Evolutionary conservation across 768 basidiomycete genomes (phyloP).

Genomic region (Boletus pseudopeckii): DNA sequence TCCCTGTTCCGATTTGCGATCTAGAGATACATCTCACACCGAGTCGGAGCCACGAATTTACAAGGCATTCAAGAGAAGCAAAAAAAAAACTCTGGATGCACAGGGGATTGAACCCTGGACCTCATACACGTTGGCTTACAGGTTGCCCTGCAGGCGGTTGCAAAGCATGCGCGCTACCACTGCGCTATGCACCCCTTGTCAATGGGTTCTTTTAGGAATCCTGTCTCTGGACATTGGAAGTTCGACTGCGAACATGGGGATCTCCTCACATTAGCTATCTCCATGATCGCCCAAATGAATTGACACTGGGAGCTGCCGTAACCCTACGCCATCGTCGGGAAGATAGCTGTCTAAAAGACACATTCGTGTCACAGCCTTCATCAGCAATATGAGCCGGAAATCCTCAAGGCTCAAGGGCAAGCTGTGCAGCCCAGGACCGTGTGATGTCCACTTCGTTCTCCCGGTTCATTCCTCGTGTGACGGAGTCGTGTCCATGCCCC

Average conservation of each 20-base stretch:
- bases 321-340: too few relatives aligned
- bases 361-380: not conserved
- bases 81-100: conserved; percentile 30
- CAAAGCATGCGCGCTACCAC: conserved; percentile 43
- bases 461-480: too few relatives aligned
- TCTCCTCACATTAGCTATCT: too few relatives aligned
- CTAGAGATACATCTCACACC: too few relatives aligned
- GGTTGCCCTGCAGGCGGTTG: conserved; percentile 10
- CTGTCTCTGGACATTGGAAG: not conserved
- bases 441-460: too few relatives aligned
- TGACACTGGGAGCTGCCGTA: too few relatives aligned
- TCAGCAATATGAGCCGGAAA: not conserved
- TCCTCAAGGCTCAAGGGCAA: not conserved
- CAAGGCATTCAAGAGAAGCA: not conserved
- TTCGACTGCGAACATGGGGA: not conserved
- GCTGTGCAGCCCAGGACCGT: not conserved
- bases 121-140: conserved; percentile 31
- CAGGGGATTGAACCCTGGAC: conserved; percentile 44
- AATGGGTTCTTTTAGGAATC: too few relatives aligned
- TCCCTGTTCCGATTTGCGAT: not conserved
- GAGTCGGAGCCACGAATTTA: too few relatives aligned
- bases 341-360: not conserved
- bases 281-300: too few relatives aligned
- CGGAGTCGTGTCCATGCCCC: too few relatives aligned
- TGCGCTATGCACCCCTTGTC: conserved; percentile 18